These are phyloP conservation scores for Fragilaria crotonensis DNA, from an alignment of 108 stramenopile species.

Conservation along the genomic window DNA sequence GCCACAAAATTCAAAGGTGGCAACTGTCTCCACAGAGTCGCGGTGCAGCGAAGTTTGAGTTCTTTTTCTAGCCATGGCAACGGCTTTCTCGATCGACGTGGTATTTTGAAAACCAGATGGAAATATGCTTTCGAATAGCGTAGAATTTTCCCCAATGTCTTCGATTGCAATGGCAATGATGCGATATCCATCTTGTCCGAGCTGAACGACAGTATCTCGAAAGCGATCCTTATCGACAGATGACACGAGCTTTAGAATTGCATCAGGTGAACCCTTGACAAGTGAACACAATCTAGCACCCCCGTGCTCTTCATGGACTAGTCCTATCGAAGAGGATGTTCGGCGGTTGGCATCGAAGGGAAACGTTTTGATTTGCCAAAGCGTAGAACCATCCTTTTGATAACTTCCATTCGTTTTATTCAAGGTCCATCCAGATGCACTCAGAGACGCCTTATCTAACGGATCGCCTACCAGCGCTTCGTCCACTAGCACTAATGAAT, in stretches of 20 bases:
- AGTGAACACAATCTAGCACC: constrained; percentile 22
- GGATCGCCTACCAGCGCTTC: constrained; percentile 52
- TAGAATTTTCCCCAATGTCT: constrained; percentile 25
- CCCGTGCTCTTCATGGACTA: constrained; percentile 22
- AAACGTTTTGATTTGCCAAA: constrained; percentile 56
- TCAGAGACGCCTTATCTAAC: constrained; percentile 45
- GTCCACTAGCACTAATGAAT: constrained; percentile 35
- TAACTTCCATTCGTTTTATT: constrained; percentile 13
- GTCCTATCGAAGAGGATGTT: constrained; percentile 46
- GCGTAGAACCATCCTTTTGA: constrained; percentile 1
- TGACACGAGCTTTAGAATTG: constrained; percentile 12
- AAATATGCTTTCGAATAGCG: constrained; percentile 16
- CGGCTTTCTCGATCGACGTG: not conserved
- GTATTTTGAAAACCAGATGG: constrained; percentile 27
- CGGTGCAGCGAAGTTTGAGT: not conserved
- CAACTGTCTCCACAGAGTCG: not conserved
- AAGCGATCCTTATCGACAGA: constrained; percentile 1
- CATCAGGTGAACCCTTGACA: constrained; percentile 49
- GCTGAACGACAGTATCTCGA: constrained; percentile 9
- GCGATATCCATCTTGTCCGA: constrained; percentile 39
- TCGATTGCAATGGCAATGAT: constrained; percentile 37
- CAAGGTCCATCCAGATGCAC: constrained; percentile 48
- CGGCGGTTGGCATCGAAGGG: constrained; percentile 52
- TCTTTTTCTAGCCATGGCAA: constrained; percentile 11
- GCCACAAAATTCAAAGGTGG: constrained; percentile 27